Percentiles rank a stretch among this genome's conserved stretches.
phyloP scores from a whole-genome alignment of 1,284 basidiomycete genomes.

The Sporisorium reilianum region DNA sequence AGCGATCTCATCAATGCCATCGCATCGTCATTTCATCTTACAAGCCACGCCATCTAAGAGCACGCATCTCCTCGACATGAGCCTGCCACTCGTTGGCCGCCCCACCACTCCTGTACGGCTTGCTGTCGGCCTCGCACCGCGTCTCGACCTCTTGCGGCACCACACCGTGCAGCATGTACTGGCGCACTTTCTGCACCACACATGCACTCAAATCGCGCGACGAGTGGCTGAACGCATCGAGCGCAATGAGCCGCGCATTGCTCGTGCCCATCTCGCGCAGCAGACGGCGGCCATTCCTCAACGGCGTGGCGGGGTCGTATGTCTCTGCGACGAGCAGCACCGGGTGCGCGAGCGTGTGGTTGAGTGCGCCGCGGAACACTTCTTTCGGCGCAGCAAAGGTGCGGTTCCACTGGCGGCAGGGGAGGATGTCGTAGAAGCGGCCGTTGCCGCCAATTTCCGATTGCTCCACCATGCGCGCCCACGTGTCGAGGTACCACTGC shows the following conservation, averaged over 20 bases:
- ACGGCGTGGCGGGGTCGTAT: slow-evolving; percentile 51
- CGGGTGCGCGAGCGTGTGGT: slow-evolving; percentile 27
- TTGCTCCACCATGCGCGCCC: slow-evolving; percentile 28
- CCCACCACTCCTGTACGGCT: slow-evolving; percentile 18
- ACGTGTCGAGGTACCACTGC: slow-evolving; percentile 36
- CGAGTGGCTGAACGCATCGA: slow-evolving; percentile 44
- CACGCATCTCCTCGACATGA: slow-evolving; percentile 11
- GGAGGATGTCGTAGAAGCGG: slow-evolving; percentile 42
- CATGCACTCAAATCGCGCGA: slow-evolving; percentile 40
- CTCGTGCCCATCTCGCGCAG: slow-evolving; percentile 31
- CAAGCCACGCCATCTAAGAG: not conserved
- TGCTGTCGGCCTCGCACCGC: slow-evolving; percentile 31
- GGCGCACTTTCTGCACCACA: slow-evolving; percentile 23
- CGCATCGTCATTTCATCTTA: too few species aligned
- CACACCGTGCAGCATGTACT: slow-evolving; percentile 31
- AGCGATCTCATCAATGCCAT: not conserved
- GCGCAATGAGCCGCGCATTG: slow-evolving; percentile 36
- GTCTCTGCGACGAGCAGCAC: slow-evolving; percentile 39
- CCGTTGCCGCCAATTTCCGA: slow-evolving; percentile 44
- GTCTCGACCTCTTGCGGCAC: slow-evolving; percentile 26
- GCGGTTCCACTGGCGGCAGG: slow-evolving; percentile 44
- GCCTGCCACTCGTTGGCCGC: slow-evolving; percentile 6
- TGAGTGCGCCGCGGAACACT: slow-evolving; percentile 38
- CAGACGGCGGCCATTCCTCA: slow-evolving; percentile 32
- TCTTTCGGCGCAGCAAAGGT: slow-evolving; percentile 28